Base-by-base conservation (phyloP, 208 protist genomes). In the Balamuthia mandrillaris region DNA sequence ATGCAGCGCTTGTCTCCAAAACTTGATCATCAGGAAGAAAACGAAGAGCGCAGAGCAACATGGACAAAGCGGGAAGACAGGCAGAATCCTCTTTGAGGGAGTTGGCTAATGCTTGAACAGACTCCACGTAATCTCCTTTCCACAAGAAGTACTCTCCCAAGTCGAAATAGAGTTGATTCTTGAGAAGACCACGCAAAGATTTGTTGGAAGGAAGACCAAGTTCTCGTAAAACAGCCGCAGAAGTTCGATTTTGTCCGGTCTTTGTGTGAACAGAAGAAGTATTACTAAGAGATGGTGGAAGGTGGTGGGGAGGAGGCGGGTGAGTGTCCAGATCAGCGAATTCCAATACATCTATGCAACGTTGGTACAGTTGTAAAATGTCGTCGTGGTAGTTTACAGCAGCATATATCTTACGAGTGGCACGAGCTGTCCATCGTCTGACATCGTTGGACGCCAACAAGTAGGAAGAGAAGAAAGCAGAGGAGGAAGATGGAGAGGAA, bases 381-480 rank as follows among this genome's bases (percentile, higher is more conserved):
- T 83, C 75, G 56, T 61, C 52, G 56, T 83, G 75, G 49, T 83
- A 83, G 56, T 83, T 68, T 54, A 83, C 75, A 12, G 44, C 54
- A 0, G 75, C 75, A 31, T 83, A 83, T 21, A 83, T 68, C 52
- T 83, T 83, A 2, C 75, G 75, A 14, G 47, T 24, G 5, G 75
- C 61, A 16, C 75, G 61, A 44, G n/a, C n/a, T n/a, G n/a, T n/a
- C n/a, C n/a, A n/a, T n/a, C n/a, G n/a, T n/a, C n/a, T n/a, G n/a
- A n/a, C n/a, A n/a, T n/a, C 31, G 39, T 10, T 51, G n/a, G 49
- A 10, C 21, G 33, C 1, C 29, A 47, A 1, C 27, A 79, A 6
- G 44, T 9, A 6, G 37, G 2, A 5, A 58, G 63, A 16, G 31
- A 27, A 72, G 14, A 7, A 0, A 44, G 6, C 10, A 49, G 63